These are phyloP conservation scores for Ceratocystis variospora DNA, from an alignment of 2,329 filamentous ascomycete species.

Conservation along the genomic window DNA sequence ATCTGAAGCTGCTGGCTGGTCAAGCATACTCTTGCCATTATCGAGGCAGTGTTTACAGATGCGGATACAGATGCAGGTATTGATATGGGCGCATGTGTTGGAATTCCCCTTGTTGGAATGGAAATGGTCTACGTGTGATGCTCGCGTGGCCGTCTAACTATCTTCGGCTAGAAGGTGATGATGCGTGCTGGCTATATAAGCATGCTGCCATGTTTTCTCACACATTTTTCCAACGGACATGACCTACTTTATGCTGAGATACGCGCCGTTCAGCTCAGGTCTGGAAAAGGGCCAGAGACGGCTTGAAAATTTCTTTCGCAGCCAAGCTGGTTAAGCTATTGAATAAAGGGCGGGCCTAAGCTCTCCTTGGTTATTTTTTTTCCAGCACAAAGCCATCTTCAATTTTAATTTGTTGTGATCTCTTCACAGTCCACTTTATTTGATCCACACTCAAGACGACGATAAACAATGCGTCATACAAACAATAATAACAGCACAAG, in stretches of 20 bases:
- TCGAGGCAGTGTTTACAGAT: neutral
- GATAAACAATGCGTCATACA: constrained; percentile 8
- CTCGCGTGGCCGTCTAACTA: neutral
- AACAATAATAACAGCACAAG: neutral
- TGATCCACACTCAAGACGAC: neutral
- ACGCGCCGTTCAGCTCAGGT: neutral
- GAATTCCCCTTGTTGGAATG: neutral
- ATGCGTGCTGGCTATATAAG: too few relatives aligned
- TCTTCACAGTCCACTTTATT: neutral
- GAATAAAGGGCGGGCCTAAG: neutral
- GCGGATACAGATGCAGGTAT: neutral
- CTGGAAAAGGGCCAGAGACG: neutral
- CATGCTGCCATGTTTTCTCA: neutral
- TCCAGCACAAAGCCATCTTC: neutral
- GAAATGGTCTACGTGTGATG: neutral
- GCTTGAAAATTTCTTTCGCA: neutral
- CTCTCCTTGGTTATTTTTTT: neutral
- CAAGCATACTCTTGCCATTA: neutral
- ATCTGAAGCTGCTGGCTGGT: neutral
- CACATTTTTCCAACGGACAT: neutral
- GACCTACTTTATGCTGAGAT: neutral
- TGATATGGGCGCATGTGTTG: neutral
- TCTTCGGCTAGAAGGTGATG: neutral
- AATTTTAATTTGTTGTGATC: neutral
- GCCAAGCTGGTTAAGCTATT: neutral